These are phyloP conservation scores for Peribolospora baueri DNA, from an alignment of 768 basidiomycete genomes.

Conservation along the genomic window DNA sequence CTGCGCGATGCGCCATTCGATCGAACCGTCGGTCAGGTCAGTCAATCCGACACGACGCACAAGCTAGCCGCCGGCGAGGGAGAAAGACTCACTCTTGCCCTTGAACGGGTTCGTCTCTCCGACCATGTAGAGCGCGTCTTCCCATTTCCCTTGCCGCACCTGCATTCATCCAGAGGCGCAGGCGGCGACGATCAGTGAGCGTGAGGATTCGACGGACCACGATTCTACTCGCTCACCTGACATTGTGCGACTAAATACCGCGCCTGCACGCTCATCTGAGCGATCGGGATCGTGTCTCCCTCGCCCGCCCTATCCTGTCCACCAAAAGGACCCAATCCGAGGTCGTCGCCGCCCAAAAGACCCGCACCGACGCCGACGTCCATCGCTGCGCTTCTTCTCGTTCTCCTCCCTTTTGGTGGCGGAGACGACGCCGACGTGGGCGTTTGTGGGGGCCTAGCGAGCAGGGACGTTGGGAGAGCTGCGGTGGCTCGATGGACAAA, in stretches of 20 bases:
- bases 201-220: slow-evolving; percentile 9
- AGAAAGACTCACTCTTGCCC: slow-evolving; percentile 29
- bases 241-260: slow-evolving; percentile 92
- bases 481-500: no score
- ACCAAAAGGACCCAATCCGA: no score
- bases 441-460: no score
- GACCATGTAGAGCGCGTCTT: slow-evolving; percentile 71
- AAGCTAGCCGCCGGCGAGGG: not conserved
- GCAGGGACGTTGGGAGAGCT: no score
- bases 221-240: slow-evolving; percentile 28
- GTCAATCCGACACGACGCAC: not conserved
- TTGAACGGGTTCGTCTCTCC: slow-evolving; percentile 79
- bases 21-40: not conserved
- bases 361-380: no score
- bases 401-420: no score
- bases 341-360: no score
- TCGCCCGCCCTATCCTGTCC: slow-evolving; percentile 21
- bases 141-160: slow-evolving; percentile 75
- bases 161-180: slow-evolving; percentile 13
- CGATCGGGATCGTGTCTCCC: slow-evolving; percentile 46
- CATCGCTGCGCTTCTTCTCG: no score
- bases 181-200: not conserved
- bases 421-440: no score
- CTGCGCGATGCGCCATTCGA: slow-evolving; percentile 17
- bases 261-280: slow-evolving; percentile 86